Evolutionary conservation across 2,329 filamentous ascomycete species (phyloP), one percentile per base, ranked within the genome.

Genomic region (Sodiomyces alkalinus): DNA sequence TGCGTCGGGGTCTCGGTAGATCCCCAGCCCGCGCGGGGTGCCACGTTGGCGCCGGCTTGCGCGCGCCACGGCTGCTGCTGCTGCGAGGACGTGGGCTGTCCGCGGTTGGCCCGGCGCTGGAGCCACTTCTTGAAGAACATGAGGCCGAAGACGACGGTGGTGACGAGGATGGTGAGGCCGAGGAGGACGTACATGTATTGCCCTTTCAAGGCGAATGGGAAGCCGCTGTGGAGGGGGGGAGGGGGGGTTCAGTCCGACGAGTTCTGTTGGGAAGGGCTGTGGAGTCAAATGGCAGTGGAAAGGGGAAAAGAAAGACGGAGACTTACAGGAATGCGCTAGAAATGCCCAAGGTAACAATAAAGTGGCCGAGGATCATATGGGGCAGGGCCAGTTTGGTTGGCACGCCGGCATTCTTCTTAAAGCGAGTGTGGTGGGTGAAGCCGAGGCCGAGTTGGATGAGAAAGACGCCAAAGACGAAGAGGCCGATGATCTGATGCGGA

Each of bases 401-500:
- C 14, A 54, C 34, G 31, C 61, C 49, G 3, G 62, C 68, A n/a
- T n/a, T n/a, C 43, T 55, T 51, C 40, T 59, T 63, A 44, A 55
- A 70, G 20, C 62, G 52, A 26, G 56, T 51, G 39, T 74, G 70
- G 38, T 74, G 65, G 31, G 70, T 37, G 35, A 65, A 53, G 17
- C 71, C 71, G 10, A 75, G 44, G 2, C 52, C 45, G 33, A 70
- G 62, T 39, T 74, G 68, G 5, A 42, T 50, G 11, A 75, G 44
- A 28, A 73, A 47, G 27, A 64, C 55, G 23, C 58, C 47, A 25
- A 68, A 51, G 21, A 72, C 49, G 11, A 74, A 42, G 32, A 70
- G 53, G 7, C 72, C 72, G 32, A 77, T 49, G 27, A 75, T 54
- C 41, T 75, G 70, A 40, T 76, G 72, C 7, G 56, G 48, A 1